Percentiles rank a stretch among this genome's conserved stretches.
Evolutionary conservation across 2,329 filamentous ascomycete genomes (phyloP).

Genomic region (Neonectria magnoliae): DNA sequence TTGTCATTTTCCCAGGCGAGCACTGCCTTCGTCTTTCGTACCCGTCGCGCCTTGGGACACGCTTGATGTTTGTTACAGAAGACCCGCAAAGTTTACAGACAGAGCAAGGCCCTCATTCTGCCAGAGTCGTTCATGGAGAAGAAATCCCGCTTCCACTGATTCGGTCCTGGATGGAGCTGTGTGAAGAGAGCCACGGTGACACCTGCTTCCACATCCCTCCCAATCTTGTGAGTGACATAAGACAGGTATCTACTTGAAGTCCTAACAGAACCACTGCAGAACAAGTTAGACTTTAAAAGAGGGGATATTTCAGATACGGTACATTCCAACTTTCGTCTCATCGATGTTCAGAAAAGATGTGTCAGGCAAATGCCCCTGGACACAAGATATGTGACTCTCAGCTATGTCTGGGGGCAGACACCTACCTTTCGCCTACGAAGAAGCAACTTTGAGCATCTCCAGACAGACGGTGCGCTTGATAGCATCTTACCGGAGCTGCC

Average conservation of each 20-base stretch:
- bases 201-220: conserved; percentile 17
- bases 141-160: not conserved
- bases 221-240: not conserved
- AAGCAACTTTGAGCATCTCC: not conserved
- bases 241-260: not conserved
- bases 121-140: not conserved
- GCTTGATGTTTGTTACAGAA: conserved; percentile 12
- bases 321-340: conserved; percentile 16
- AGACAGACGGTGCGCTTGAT: not conserved
- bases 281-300: not conserved
- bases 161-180: conserved; percentile 12
- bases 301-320: not conserved
- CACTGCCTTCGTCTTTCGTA: conserved; percentile 9
- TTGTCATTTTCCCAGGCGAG: not conserved
- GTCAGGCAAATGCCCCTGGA: conserved; percentile 5
- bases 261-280: not conserved
- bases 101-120: not conserved
- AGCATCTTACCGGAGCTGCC: not conserved
- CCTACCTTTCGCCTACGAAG: not conserved
- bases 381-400: conserved; percentile 1
- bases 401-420: conserved; percentile 5
- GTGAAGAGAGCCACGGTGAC: conserved; percentile 7
- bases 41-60: not conserved
- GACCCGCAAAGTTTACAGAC: not conserved
- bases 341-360: conserved; percentile 10